Evolutionary conservation across 306 rosid genomes (phyloP).

Genomic region (Senna tora): DNA sequence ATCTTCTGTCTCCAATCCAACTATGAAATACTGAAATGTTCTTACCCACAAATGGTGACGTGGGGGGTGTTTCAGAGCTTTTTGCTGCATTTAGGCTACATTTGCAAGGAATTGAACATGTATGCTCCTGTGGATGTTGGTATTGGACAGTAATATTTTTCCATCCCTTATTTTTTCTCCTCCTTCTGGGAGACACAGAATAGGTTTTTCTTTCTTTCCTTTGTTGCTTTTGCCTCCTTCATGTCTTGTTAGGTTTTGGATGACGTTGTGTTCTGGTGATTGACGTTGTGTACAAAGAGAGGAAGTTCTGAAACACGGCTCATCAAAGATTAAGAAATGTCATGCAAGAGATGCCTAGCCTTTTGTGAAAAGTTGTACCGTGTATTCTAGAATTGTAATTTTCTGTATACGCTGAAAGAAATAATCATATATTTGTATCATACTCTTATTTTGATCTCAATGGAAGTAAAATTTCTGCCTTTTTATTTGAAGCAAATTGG

Average conservation of each 20-base stretch:
- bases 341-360: conserved; percentile 36
- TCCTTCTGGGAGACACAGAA: conserved; percentile 35
- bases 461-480: not conserved
- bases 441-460: not conserved
- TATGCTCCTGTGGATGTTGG: conserved; percentile 40
- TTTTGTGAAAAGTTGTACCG: conserved; percentile 37
- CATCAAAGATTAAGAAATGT: conserved; percentile 15
- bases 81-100: conserved; percentile 37
- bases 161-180: not conserved
- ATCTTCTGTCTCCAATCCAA: conserved; percentile 33
- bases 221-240: conserved; percentile 19
- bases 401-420: conserved; percentile 41
- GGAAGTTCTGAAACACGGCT: conserved; percentile 39
- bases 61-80: conserved; percentile 37
- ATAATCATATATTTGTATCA: conserved; percentile 21
- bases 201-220: conserved; percentile 27
- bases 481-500: not conserved
- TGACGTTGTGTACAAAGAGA: conserved; percentile 40
- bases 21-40: not conserved
- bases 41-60: conserved; percentile 33
- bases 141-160: not conserved
- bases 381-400: conserved; percentile 45
- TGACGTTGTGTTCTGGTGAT: conserved; percentile 37
- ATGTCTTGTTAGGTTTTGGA: conserved; percentile 41
- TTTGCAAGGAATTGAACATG: conserved; percentile 23